Evolutionary conservation across 805 yeast species (phyloP).

Genomic region (Zygoascus biomembranicola): DNA sequence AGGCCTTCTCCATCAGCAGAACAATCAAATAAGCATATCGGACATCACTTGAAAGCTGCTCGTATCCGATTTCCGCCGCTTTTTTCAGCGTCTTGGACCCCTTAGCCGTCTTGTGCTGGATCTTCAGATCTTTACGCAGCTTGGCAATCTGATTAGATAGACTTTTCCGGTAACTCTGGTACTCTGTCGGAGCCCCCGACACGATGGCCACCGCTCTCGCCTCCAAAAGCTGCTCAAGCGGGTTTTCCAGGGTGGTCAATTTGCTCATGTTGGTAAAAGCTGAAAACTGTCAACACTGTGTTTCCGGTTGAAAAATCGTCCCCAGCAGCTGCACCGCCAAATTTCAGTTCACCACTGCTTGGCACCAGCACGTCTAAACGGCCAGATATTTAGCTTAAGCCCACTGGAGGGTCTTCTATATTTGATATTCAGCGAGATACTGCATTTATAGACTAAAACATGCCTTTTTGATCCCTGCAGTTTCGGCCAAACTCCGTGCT

Average conservation of each 20-base stretch:
- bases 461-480: too few relatives aligned
- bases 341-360: too few relatives aligned
- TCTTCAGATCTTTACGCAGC: slow-evolving; percentile 53
- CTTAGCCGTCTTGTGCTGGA: slow-evolving; percentile 61
- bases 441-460: too few relatives aligned
- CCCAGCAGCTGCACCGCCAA: too few relatives aligned
- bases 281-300: too few relatives aligned
- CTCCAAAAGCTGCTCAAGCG: slow-evolving; percentile 33
- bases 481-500: too few relatives aligned
- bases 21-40: slow-evolving; percentile 53
- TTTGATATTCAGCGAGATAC: too few relatives aligned
- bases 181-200: slow-evolving; percentile 61
- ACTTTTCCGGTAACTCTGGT: slow-evolving; percentile 55
- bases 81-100: slow-evolving; percentile 38
- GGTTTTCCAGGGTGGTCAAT: slow-evolving; percentile 34
- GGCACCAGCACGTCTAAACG: too few relatives aligned
- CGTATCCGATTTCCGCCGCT: slow-evolving; percentile 35
- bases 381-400: too few relatives aligned
- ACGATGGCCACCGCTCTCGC: slow-evolving; percentile 50
- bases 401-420: too few relatives aligned
- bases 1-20: slow-evolving; percentile 68
- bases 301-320: too few relatives aligned
- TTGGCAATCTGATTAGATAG: slow-evolving; percentile 52
- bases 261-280: neutral
- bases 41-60: slow-evolving; percentile 43